These are phyloP conservation scores for Primulina tabacum DNA, from an alignment of 257 asterid species.

Conservation along the genomic window DNA sequence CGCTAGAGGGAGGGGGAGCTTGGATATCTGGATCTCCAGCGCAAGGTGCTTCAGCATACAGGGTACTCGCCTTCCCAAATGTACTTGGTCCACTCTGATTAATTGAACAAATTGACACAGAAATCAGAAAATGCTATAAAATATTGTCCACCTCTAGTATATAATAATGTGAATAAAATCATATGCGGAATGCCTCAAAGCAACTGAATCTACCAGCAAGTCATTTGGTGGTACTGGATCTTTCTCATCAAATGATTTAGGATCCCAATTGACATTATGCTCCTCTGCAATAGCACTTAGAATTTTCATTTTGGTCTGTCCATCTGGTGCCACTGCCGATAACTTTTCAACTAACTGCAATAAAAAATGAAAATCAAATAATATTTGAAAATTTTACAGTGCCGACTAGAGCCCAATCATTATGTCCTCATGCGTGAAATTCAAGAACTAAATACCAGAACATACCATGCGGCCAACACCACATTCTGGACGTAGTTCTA, in stretches of 20 bases:
- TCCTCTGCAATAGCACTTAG: slow-evolving; percentile 75
- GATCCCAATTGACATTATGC: slow-evolving; percentile 79
- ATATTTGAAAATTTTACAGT: slow-evolving; percentile 20
- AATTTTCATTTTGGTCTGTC: slow-evolving; percentile 59
- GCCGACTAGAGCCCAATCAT: slow-evolving; percentile 5
- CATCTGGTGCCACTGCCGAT: slow-evolving; percentile 83
- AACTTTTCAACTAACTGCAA: slow-evolving; percentile 86
- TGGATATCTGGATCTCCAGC: slow-evolving; percentile 25
- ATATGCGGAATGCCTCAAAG: slow-evolving; percentile 18
- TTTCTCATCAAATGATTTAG: slow-evolving; percentile 50
- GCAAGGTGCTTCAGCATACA: slow-evolving; percentile 33
- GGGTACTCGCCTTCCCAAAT: slow-evolving; percentile 32
- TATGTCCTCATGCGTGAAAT: slow-evolving; percentile 6
- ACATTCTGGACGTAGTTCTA: slow-evolving; percentile 84
- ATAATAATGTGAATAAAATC: slow-evolving; percentile 15
- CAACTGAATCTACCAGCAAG: slow-evolving; percentile 49
- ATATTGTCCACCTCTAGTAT: background rate
- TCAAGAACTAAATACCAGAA: slow-evolving; percentile 22
- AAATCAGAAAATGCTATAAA: background rate
- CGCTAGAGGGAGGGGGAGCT: slow-evolving; percentile 37
- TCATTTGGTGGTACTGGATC: slow-evolving; percentile 43
- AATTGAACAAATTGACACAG: slow-evolving; percentile 15
- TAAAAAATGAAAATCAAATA: slow-evolving; percentile 24
- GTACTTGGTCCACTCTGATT: slow-evolving; percentile 63
- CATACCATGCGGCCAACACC: slow-evolving; percentile 94